These are phyloP conservation scores for Drechslerella coelobrocha DNA, from an alignment of 2,329 filamentous ascomycete species.

Conservation along the genomic window DNA sequence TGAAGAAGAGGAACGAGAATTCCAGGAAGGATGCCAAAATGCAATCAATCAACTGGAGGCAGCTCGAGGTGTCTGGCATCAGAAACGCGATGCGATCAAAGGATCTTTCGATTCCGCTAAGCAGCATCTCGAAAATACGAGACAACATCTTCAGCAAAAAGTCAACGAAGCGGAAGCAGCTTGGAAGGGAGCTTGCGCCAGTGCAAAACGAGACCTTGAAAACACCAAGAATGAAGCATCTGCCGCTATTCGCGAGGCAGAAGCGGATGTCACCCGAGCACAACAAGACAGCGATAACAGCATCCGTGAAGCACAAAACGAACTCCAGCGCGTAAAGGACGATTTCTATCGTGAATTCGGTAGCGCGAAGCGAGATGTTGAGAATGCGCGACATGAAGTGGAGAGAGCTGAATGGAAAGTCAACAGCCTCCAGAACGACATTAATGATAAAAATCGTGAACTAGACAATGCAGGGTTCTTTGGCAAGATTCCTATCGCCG, in stretches of 20 bases:
- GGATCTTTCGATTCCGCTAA: not conserved
- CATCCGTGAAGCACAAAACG: constrained; percentile 8
- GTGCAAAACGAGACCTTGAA: constrained; percentile 4
- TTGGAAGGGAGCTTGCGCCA: constrained; percentile 3
- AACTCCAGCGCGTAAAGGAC: constrained; percentile 10
- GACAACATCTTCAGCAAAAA: constrained; percentile 13
- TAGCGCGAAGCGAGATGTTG: constrained; percentile 16
- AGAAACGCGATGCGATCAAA: constrained; percentile 5
- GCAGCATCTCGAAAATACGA: constrained; percentile 20
- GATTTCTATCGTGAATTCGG: constrained; percentile 15
- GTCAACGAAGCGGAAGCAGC: constrained; percentile 4
- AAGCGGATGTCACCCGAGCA: constrained; percentile 6
- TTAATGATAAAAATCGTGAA: constrained; percentile 7
- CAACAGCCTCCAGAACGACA: not conserved
- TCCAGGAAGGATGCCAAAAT: too few species aligned
- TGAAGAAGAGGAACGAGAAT: too few species aligned
- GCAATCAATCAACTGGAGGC: too few species aligned
- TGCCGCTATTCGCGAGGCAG: constrained; percentile 1
- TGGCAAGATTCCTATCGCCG: not conserved
- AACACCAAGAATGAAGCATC: constrained; percentile 7
- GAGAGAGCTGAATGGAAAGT: constrained; percentile 7
- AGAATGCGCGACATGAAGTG: constrained; percentile 10
- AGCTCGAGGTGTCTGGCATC: too few species aligned
- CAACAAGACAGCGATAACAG: constrained; percentile 11
- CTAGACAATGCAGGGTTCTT: not conserved